These are phyloP conservation scores for Astraeus odoratus DNA, from an alignment of 768 basidiomycete genomes.

Conservation along the genomic window DNA sequence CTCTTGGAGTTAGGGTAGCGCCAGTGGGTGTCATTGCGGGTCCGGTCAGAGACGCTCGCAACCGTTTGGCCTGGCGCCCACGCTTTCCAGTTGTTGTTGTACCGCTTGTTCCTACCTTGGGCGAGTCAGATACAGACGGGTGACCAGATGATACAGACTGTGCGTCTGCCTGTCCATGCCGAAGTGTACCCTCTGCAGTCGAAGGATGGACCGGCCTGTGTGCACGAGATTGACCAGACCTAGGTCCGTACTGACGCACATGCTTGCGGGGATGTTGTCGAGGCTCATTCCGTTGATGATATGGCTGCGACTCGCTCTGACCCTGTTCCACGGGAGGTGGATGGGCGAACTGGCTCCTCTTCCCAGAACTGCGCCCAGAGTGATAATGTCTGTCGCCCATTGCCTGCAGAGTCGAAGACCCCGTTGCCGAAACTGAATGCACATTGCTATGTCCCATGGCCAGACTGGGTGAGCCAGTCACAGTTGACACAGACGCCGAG, in stretches of 20 bases:
- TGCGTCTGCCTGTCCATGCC: neutral
- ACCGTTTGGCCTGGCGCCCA: conserved; percentile 18
- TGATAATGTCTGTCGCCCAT: neutral
- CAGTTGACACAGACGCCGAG: conserved; percentile 21
- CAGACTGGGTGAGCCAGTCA: conserved; percentile 12
- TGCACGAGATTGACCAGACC: neutral
- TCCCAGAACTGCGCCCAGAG: neutral
- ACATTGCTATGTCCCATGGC: neutral
- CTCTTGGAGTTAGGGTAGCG: neutral
- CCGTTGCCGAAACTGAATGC: neutral
- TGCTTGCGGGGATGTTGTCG: neutral
- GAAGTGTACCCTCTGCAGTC: neutral
- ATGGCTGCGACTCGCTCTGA: neutral
- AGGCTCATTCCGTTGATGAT: neutral
- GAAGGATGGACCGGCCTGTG: neutral
- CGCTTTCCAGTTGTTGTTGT: conserved; percentile 12
- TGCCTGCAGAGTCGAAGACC: neutral
- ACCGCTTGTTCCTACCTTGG: neutral
- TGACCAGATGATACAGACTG: neutral
- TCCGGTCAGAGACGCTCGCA: conserved; percentile 4
- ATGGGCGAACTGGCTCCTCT: neutral
- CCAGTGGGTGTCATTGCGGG: neutral
- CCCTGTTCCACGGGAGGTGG: neutral
- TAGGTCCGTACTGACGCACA: neutral
- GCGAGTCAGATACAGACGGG: neutral